Evolutionary conservation across 169 alveolate genomes (phyloP).

Genomic region (Cryptosporidium meleagridis): DNA sequence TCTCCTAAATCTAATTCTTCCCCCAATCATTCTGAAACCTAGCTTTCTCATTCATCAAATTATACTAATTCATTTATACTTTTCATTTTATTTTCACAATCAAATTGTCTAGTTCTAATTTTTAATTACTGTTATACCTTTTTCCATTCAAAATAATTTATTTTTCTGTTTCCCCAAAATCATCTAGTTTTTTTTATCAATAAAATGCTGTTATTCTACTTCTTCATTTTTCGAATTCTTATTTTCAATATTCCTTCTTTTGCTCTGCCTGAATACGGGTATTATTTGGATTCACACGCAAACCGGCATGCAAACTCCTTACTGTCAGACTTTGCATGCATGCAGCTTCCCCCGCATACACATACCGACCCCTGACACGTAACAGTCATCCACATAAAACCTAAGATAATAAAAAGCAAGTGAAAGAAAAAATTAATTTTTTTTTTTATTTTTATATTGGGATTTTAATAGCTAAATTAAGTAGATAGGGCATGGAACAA

Average conservation of each 20-base stretch:
- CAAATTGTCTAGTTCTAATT: not conserved
- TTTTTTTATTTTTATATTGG: not conserved
- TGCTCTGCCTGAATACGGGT: not conserved
- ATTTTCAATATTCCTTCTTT: not conserved
- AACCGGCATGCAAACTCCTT: not conserved
- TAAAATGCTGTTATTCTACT: too few species aligned
- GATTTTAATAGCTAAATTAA: conserved; percentile 1
- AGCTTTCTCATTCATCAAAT: not conserved
- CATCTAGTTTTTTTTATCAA: not conserved
- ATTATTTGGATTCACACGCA: not conserved
- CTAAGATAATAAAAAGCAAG: not conserved
- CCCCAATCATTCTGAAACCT: not conserved
- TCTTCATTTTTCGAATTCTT: too few species aligned
- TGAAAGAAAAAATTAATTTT: not conserved
- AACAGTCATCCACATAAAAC: not conserved
- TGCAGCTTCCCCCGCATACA: not conserved
- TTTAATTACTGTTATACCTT: not conserved
- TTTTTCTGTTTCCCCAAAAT: not conserved
- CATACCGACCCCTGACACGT: not conserved
- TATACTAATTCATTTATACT: not conserved
- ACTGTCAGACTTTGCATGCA: not conserved
- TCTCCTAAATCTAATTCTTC: not conserved
- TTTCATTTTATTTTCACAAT: too few species aligned
- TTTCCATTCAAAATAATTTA: not conserved
- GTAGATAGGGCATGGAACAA: conserved; percentile 9